Percentiles rank a stretch among this genome's conserved stretches.
Evolutionary conservation across 306 rosid species (phyloP).

Genomic region (Glycine tomentella): DNA sequence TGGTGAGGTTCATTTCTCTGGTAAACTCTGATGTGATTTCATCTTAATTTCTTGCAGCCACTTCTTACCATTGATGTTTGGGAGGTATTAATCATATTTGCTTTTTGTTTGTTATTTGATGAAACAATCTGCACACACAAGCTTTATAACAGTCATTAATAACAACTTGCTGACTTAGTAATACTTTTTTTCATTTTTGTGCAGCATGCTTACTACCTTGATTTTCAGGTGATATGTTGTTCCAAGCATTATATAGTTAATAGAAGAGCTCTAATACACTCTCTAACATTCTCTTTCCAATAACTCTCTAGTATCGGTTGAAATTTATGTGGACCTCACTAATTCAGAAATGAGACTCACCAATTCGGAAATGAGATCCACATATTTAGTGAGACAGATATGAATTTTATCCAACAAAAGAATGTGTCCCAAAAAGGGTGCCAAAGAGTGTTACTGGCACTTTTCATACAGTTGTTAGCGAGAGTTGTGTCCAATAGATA

Average conservation of each 20-base stretch:
- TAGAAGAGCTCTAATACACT: not conserved
- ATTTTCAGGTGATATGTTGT: constrained; percentile 68
- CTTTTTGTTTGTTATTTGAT: not conserved
- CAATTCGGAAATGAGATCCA: not conserved
- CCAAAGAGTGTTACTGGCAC: not conserved
- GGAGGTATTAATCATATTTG: constrained; percentile 68
- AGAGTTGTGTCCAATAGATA: constrained; percentile 26
- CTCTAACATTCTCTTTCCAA: not conserved
- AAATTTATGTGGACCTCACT: not conserved
- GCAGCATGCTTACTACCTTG: constrained; percentile 95
- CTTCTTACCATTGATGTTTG: constrained; percentile 86
- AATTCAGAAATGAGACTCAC: not conserved
- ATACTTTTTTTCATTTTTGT: constrained; percentile 34
- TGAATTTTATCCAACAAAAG: not conserved
- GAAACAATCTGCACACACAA: not conserved
- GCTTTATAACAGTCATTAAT: not conserved
- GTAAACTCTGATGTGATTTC: constrained; percentile 24
- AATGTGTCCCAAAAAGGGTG: not conserved
- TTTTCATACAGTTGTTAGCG: not conserved
- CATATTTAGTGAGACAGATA: not conserved
- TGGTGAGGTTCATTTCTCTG: not conserved
- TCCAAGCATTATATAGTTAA: constrained; percentile 9
- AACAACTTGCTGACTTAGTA: constrained; percentile 31
- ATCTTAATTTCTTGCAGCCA: constrained; percentile 68
- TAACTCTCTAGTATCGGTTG: not conserved